Percentiles rank a stretch among this genome's conserved stretches.
Evolutionary conservation across 2,329 filamentous ascomycete species (phyloP).

Genomic region (Purpureocillium lavendulum): DNA sequence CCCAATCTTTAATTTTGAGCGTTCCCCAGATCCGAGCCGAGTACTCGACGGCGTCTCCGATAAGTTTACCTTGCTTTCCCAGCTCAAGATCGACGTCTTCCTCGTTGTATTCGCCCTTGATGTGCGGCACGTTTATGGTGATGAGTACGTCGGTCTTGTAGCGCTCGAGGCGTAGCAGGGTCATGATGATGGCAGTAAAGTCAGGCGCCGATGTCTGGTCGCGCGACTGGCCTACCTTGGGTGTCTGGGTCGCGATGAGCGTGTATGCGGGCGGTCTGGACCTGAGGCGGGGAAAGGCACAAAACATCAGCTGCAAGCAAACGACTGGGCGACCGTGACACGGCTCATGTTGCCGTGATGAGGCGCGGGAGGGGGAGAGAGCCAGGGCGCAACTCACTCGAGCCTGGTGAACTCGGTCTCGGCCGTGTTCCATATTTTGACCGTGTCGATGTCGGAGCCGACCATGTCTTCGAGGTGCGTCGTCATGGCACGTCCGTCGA

Average conservation of each 20-base stretch:
- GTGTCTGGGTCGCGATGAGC: slow-evolving; percentile 57
- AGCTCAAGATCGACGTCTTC: slow-evolving; percentile 61
- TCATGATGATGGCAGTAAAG: slow-evolving; percentile 69
- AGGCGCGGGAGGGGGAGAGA: slow-evolving; percentile 13
- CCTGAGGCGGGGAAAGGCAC: slow-evolving; percentile 15
- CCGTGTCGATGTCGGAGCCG: slow-evolving; percentile 51
- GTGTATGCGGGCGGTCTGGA: slow-evolving; percentile 53
- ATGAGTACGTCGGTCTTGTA: slow-evolving; percentile 75
- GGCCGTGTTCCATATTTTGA: slow-evolving; percentile 60
- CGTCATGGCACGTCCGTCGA: slow-evolving; percentile 62
- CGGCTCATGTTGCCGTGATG: slow-evolving; percentile 17
- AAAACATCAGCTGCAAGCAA: no score
- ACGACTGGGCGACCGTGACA: no score
- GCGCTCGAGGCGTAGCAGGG: slow-evolving; percentile 67
- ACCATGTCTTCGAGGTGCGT: slow-evolving; percentile 63
- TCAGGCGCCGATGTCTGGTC: slow-evolving; percentile 36
- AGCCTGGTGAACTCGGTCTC: slow-evolving; percentile 50
- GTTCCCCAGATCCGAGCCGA: slow-evolving; percentile 60
- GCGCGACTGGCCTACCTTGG: slow-evolving; percentile 24
- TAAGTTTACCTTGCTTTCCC: slow-evolving; percentile 57
- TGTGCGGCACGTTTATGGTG: slow-evolving; percentile 81
- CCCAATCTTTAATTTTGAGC: slow-evolving; percentile 75
- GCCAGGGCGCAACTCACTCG: slow-evolving; percentile 28
- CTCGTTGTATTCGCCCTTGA: slow-evolving; percentile 63
- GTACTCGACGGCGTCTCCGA: slow-evolving; percentile 61